Evolutionary conservation across 163 green algal genomes (phyloP), one percentile per base, ranked within the genome.

Genomic region (Chloroidium sp.): DNA sequence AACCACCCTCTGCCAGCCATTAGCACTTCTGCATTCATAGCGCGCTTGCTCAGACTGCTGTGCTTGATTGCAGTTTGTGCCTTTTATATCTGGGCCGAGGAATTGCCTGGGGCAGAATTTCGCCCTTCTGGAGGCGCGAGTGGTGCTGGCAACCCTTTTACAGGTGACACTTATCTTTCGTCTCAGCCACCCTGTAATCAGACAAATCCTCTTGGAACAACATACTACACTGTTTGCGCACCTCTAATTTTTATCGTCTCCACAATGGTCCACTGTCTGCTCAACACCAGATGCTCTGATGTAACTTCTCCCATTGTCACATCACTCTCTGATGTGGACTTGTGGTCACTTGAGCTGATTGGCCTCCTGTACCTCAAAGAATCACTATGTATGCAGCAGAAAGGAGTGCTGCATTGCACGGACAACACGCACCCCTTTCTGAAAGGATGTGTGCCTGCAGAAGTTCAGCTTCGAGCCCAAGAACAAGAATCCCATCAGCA

Each of bases 91-190:
- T 85, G 95, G 95, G 0, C 95, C 95, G 2, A 88, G 95, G 68
- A 98, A 98, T 86, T 98, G 95, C 87, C 82, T 98, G 81, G 95
- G 95, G 4, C 95, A 98, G 89, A 92, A 97, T 84, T 91, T 98
- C 81, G 91, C 95, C 4, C 84, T 98, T 79, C 85, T 98, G 75
- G 95, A 98, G 90, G 91, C 92, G 1, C 89, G 95, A 2, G 84
- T 94, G 1, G 83, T 95, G n/a, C 79, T 95, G 76, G 86, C 79
- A 0, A 68, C 84, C 58, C 77, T 94, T 4, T 67, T 86, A 36
- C 36, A 36, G 36, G 36, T 36, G 1, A 86, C 88, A 81, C 80
- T 87, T 58, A 72, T 76, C 8, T 84, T 77, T 77, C 67, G 6
- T 72, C 10, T 72, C 67, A 72, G 6, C 6, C 67, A 72, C 10